Conservation (phyloP, 148 eudicot genomes). For the Chenopodium quinoa region DNA sequence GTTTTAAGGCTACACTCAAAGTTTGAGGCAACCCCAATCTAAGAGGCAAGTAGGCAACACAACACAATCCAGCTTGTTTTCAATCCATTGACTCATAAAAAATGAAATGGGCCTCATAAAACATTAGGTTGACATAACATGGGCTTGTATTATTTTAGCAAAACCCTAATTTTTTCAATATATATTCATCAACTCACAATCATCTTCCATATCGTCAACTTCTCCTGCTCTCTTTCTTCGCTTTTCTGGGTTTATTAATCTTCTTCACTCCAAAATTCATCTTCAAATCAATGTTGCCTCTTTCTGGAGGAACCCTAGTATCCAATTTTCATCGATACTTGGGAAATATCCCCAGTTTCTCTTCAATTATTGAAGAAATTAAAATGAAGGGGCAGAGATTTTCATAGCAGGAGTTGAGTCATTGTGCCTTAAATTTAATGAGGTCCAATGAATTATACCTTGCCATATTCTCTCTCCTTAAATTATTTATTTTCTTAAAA, state of each 20-base stretch:
- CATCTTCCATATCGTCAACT: not conserved
- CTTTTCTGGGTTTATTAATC: no score
- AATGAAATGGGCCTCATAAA: no score
- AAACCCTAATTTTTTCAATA: slow-evolving; percentile 6
- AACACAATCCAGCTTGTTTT: no score
- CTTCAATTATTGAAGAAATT: not conserved
- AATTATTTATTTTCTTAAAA: not conserved
- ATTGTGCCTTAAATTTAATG: slow-evolving; percentile 15
- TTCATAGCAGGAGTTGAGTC: slow-evolving; percentile 39
- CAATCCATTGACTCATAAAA: no score
- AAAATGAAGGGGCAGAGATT: slow-evolving; percentile 23
- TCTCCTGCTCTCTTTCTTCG: not conserved
- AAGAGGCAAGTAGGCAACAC: no score
- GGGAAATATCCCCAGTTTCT: slow-evolving; percentile 18
- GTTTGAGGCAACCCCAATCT: no score
- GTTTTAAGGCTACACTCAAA: no score
- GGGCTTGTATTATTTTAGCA: no score
- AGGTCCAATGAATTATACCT: slow-evolving; percentile 34
- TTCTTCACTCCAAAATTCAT: not conserved
- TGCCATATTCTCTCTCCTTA: slow-evolving; percentile 15
- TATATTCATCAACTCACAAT: not conserved
- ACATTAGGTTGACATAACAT: no score
- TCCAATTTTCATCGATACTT: not conserved
- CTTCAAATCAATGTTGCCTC: slow-evolving; percentile 18
- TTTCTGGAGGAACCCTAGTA: slow-evolving; percentile 30